These are phyloP conservation scores for Pythium chondricola DNA, from an alignment of 352 stramenopile genomes.

Conservation along the genomic window DNA sequence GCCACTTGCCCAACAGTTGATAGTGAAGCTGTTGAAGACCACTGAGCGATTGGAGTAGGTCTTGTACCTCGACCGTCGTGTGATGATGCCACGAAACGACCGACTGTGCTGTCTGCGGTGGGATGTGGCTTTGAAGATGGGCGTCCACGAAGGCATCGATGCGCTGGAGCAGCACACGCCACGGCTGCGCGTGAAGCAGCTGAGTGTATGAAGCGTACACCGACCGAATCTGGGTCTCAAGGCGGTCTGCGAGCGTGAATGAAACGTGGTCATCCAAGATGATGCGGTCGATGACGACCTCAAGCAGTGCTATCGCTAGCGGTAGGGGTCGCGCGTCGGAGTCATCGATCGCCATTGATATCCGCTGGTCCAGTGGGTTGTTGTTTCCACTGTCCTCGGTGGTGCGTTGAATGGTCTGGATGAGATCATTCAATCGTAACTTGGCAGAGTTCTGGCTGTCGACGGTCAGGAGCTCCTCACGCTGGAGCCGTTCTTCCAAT, in stretches of 20 bases:
- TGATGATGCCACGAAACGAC: conserved; percentile 11
- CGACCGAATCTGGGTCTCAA: conserved; percentile 53
- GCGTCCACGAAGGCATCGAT: conserved; percentile 36
- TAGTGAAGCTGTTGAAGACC: conserved; percentile 46
- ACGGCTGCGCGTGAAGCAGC: conserved; percentile 44
- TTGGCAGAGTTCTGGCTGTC: neutral
- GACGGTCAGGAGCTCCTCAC: conserved; percentile 16
- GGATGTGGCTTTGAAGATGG: neutral
- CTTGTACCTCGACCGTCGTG: conserved; percentile 28
- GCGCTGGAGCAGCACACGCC: conserved; percentile 35
- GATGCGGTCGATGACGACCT: conserved; percentile 49
- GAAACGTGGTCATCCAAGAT: conserved; percentile 71
- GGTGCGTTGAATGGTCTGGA: neutral
- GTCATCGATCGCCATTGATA: no score
- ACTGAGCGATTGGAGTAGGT: conserved; percentile 32
- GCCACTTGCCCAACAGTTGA: conserved; percentile 41
- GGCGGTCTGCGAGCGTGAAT: conserved; percentile 58
- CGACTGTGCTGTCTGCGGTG: neutral
- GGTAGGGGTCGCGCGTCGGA: neutral
- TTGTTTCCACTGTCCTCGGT: neutral
- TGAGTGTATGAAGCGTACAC: conserved; percentile 49
- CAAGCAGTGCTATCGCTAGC: conserved; percentile 21
- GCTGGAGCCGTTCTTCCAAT: conserved; percentile 40
- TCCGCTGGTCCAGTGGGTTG: neutral
- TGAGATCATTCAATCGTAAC: conserved; percentile 14